Percentiles rank a stretch among this genome's conserved stretches.
phyloP scores from a whole-genome alignment of 257 asterid species.

The Solanum bulbocastanum region DNA sequence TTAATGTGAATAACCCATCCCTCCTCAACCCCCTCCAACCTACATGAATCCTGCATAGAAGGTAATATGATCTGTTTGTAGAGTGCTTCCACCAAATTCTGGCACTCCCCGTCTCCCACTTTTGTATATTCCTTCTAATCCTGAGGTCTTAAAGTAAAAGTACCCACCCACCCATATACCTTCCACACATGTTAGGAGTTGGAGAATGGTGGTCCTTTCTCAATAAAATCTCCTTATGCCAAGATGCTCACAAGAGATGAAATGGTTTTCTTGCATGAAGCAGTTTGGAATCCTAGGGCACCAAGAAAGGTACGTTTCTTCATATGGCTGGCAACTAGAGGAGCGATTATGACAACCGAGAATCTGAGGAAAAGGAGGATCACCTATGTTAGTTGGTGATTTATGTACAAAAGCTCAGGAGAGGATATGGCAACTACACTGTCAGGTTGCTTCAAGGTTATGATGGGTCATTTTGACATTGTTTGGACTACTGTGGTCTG shows the following conservation, averaged over 20 bases:
- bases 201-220: not conserved
- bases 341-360: not conserved
- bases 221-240: not conserved
- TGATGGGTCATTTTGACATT: not conserved
- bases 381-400: not conserved
- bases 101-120: not conserved
- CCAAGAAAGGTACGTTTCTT: not conserved
- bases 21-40: too few species aligned
- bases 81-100: not conserved
- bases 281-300: not conserved
- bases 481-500: not conserved
- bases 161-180: not conserved
- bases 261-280: not conserved
- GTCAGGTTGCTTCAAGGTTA: not conserved
- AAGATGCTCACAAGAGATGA: not conserved
- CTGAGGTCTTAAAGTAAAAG: not conserved
- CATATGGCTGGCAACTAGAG: not conserved
- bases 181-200: not conserved
- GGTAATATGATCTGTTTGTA: too few species aligned
- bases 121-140: not conserved
- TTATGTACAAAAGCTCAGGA: not conserved
- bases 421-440: not conserved
- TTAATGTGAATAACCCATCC: too few species aligned
- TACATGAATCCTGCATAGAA: too few species aligned
- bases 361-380: not conserved